Conservation (phyloP, 768 basidiomycete genomes). For the Rhizopogon sp. region DNA sequence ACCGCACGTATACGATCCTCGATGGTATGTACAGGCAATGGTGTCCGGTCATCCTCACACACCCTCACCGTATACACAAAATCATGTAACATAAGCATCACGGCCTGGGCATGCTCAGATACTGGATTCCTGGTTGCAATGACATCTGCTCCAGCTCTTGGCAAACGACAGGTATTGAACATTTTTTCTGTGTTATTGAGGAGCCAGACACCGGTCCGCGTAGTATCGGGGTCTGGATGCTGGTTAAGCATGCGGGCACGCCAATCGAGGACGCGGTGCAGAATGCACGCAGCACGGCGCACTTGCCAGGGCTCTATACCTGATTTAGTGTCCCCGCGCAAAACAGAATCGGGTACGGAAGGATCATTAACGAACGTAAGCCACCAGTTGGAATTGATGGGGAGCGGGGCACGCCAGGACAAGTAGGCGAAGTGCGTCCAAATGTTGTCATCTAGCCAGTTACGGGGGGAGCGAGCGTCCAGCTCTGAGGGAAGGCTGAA, state of each 20-base stretch:
- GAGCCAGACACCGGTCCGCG: slow-evolving; percentile 74
- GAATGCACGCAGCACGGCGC: slow-evolving; percentile 77
- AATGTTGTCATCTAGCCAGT: slow-evolving; percentile 93
- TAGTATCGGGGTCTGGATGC: slow-evolving; percentile 64
- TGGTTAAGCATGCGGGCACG: slow-evolving; percentile 62
- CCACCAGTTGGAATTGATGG: slow-evolving; percentile 97
- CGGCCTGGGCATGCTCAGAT: slow-evolving; percentile 26
- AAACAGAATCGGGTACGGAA: slow-evolving; percentile 42
- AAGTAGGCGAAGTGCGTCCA: slow-evolving; percentile 89
- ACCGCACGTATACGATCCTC: slow-evolving; percentile 41
- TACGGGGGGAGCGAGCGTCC: slow-evolving; percentile 77
- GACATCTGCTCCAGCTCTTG: slow-evolving; percentile 59
- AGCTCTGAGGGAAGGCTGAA: not conserved
- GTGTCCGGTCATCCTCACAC: slow-evolving; percentile 35
- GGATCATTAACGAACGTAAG: slow-evolving; percentile 76
- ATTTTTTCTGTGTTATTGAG: slow-evolving; percentile 50
- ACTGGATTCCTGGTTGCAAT: slow-evolving; percentile 45
- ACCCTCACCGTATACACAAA: slow-evolving; percentile 79
- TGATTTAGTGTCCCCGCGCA: slow-evolving; percentile 18
- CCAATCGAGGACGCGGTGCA: slow-evolving; percentile 67
- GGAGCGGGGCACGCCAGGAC: slow-evolving; percentile 79
- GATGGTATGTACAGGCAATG: slow-evolving; percentile 34
- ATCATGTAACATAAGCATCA: slow-evolving; percentile 70
- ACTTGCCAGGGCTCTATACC: slow-evolving; percentile 78
- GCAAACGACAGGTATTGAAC: slow-evolving; percentile 79